Conservation (phyloP, 768 basidiomycete species). For the Lyophyllum decastes region DNA sequence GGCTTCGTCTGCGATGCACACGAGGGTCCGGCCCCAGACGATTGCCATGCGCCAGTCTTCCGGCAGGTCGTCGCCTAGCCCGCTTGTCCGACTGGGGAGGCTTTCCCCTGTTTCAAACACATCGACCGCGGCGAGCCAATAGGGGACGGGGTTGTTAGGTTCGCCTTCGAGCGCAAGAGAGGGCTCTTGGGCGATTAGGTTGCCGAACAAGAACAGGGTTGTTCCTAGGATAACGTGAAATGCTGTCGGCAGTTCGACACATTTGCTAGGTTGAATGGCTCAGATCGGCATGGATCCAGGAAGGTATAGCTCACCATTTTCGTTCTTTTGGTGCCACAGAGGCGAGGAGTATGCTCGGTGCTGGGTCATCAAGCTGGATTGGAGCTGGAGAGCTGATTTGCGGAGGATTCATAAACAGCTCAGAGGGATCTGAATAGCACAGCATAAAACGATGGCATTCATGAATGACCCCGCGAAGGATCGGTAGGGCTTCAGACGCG, state of each 20-base stretch:
- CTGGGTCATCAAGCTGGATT: conserved; percentile 1
- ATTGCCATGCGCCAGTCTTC: conserved; percentile 74
- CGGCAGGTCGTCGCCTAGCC: conserved; percentile 28
- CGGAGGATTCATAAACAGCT: conserved; percentile 38
- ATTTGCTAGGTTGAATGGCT: conserved; percentile 28
- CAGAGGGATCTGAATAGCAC: conserved; percentile 56
- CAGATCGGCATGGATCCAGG: background rate
- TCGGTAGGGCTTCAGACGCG: conserved; percentile 47
- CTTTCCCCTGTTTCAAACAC: conserved; percentile 72
- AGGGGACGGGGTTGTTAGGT: conserved; percentile 48
- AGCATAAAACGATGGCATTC: conserved; percentile 67
- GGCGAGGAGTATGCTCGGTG: conserved; percentile 11
- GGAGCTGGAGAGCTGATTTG: background rate
- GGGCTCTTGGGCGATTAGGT: conserved; percentile 54
- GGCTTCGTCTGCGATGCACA: conserved; percentile 58
- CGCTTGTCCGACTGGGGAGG: conserved; percentile 47
- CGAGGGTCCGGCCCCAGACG: conserved; percentile 66
- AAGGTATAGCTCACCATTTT: conserved; percentile 17
- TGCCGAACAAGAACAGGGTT: conserved; percentile 64
- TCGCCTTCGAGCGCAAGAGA: conserved; percentile 55
- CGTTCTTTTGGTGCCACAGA: conserved; percentile 3
- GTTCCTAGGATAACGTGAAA: conserved; percentile 70
- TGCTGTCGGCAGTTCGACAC: conserved; percentile 57
- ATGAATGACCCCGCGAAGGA: conserved; percentile 64
- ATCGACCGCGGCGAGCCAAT: conserved; percentile 71